A percentile compares a stretch with the other conserved stretches of the same genome.
These are phyloP conservation scores for Starmerella powellii DNA, from an alignment of 805 yeast genomes.

Conservation along the genomic window DNA sequence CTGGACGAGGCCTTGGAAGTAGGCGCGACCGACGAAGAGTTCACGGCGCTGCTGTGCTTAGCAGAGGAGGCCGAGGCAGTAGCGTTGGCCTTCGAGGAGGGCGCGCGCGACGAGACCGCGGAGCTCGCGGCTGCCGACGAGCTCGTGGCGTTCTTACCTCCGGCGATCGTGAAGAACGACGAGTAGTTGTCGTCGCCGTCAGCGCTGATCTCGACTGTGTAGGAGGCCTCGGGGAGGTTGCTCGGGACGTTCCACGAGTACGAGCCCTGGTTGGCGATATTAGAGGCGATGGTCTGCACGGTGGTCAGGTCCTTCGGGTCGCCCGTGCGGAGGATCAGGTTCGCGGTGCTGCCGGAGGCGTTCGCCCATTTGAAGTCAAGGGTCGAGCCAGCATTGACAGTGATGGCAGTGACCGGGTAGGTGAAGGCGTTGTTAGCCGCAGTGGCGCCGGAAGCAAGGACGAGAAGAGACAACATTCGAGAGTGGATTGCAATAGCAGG, in stretches of 20 bases:
- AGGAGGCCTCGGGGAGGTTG: slow-evolving; percentile 26
- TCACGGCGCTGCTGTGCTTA: slow-evolving; percentile 10
- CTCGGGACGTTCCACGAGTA: slow-evolving; percentile 31
- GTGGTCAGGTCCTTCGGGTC: slow-evolving; percentile 25
- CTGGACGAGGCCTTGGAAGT: slow-evolving; percentile 1
- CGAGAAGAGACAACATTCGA: slow-evolving; percentile 1
- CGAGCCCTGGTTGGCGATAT: slow-evolving; percentile 30
- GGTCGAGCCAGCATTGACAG: slow-evolving; percentile 26
- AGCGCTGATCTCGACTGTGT: slow-evolving; percentile 27
- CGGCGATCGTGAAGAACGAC: slow-evolving; percentile 24
- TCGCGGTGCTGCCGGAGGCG: slow-evolving; percentile 27
- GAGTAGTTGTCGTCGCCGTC: slow-evolving; percentile 30
- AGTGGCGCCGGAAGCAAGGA: slow-evolving; percentile 15
- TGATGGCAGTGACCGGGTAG: slow-evolving; percentile 25
- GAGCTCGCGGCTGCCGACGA: slow-evolving; percentile 7
- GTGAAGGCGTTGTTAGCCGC: slow-evolving; percentile 27
- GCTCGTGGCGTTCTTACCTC: slow-evolving; percentile 17
- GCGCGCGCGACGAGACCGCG: slow-evolving; percentile 4
- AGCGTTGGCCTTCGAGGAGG: slow-evolving; percentile 8
- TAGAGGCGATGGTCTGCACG: slow-evolving; percentile 28
- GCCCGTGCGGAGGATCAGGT: slow-evolving; percentile 28
- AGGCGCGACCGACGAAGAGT: slow-evolving; percentile 6
- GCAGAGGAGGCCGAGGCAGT: slow-evolving; percentile 5
- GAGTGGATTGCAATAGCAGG: no score
- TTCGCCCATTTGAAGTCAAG: slow-evolving; percentile 27